Evolutionary conservation across 2,329 filamentous ascomycete species (phyloP).

Genomic region (Zasmidium citrigriseum): DNA sequence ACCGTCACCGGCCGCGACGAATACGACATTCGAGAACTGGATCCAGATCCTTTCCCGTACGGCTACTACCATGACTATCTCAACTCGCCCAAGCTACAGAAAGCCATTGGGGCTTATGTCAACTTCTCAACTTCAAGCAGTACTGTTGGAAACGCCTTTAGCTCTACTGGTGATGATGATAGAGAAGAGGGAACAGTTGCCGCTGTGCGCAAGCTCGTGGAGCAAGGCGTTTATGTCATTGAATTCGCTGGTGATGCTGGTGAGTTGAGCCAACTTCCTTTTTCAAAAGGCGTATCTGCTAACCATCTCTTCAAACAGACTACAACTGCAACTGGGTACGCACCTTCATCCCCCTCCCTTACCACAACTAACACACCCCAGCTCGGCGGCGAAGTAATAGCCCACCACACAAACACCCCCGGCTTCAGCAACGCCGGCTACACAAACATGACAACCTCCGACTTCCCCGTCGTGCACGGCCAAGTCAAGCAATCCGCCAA

Average conservation of each 20-base stretch:
- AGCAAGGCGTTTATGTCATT: conserved; percentile 43
- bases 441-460: conserved; percentile 46
- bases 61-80: conserved; percentile 55
- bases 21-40: conserved; percentile 61
- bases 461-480: conserved; percentile 48
- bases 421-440: conserved; percentile 50
- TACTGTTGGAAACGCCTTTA: conserved; percentile 48
- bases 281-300: no score
- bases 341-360: not conserved
- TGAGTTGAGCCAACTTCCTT: not conserved
- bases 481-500: conserved; percentile 54
- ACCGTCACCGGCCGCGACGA: conserved; percentile 56
- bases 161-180: conserved; percentile 52
- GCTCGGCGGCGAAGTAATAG: conserved; percentile 44
- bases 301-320: conserved; percentile 24
- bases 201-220: conserved; percentile 42
- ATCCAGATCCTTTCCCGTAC: conserved; percentile 60
- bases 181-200: conserved; percentile 46
- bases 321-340: conserved; percentile 46
- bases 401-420: conserved; percentile 41
- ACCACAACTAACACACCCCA: not conserved
- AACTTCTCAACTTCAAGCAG: conserved; percentile 56
- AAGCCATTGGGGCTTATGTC: conserved; percentile 60
- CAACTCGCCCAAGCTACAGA: conserved; percentile 55
- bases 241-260: conserved; percentile 50